Conservation (phyloP, 768 basidiomycete genomes). For the Lactarius hatsudake region DNA sequence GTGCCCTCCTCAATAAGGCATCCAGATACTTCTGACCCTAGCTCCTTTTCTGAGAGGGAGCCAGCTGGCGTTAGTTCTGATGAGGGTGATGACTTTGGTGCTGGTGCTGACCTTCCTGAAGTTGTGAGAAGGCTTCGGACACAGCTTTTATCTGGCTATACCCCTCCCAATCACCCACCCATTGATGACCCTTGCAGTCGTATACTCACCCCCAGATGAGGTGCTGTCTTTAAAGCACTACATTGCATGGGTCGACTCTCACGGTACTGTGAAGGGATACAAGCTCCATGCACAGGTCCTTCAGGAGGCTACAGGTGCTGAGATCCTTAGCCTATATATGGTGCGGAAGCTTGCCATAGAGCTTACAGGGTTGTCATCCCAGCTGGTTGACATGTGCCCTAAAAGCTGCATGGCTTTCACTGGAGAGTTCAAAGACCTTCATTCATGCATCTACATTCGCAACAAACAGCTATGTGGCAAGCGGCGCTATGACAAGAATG, state of each 20-base stretch:
- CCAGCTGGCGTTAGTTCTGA: neutral
- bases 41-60: too few relatives aligned
- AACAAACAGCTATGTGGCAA: neutral
- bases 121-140: neutral
- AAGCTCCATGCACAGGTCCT: neutral
- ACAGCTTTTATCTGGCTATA: neutral
- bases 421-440: too few relatives aligned
- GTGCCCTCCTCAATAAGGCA: too few relatives aligned
- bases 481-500: too few relatives aligned
- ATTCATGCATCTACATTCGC: neutral
- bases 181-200: neutral
- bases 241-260: too few relatives aligned
- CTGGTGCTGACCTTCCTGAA: neutral
- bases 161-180: neutral
- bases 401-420: too few relatives aligned
- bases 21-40: too few relatives aligned
- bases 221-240: neutral
- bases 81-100: neutral
- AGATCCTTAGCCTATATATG: too few relatives aligned
- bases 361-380: too few relatives aligned
- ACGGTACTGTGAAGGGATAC: neutral
- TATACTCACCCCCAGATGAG: neutral
- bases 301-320: neutral
- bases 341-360: too few relatives aligned
- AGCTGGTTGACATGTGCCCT: too few relatives aligned